Evolutionary conservation across 768 basidiomycete species (phyloP), one percentile per base, ranked within the genome.

Genomic region (Candolleomyces aberdarensis): DNA sequence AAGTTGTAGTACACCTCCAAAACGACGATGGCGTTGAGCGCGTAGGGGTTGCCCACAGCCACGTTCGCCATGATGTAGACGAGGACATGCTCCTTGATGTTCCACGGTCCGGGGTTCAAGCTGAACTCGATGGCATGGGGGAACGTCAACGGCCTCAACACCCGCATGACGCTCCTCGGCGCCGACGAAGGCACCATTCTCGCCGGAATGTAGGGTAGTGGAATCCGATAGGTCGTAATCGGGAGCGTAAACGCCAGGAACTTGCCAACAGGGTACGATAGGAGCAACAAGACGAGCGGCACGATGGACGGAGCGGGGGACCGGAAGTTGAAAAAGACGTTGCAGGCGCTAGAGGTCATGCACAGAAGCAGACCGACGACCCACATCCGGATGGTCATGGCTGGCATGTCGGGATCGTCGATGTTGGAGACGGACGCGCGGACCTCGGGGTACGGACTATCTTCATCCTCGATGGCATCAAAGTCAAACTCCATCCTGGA

Each of bases 401-500:
- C 88, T 2, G 97, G 96, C 95, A 98, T 98, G 62, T 97, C 95
- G n/a, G 93, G 91, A 74, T 99, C 97, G 71, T 99, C 97, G 65
- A 95, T 89, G 68, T 98, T 98, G 43, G 95, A 97, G 19, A 99
- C 97, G 13, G 92, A 93, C 0, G 94, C 94, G 32, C 96, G 85
- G 7, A 99, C 97, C 79, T 98, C 97, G 0, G 95, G 91, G 76
- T 91, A 99, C 0, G 96, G 97, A 63, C 91, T 94, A 71, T 99
- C 96, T 76, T 98, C 96, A 61, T 96, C 94, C 65, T 89, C 89
- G 61, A 90, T 81, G 0, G 86, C 84, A 70, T 91, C 88, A 64
- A 92, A 88, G 75, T 92, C 91, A 63, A 91, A 91, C 70, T 87
- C 89, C 88, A 92, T 91, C 77, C 91, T 93, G 96, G 91, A 20